Base-by-base conservation (phyloP, 306 rosid genomes). In the Citrullus amarus region DNA sequence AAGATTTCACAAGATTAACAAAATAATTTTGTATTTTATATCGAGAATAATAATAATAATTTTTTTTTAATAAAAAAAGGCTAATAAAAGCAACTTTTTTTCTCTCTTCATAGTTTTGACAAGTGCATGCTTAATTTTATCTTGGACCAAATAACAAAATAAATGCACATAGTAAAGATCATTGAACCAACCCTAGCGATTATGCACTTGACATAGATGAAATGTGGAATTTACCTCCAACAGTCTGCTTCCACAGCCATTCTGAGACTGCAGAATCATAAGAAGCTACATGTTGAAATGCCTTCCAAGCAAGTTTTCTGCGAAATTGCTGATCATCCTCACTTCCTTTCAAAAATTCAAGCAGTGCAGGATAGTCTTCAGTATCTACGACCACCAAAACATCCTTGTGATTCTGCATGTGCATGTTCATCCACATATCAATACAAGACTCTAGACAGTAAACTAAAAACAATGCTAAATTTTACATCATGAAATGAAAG, bases 231-330 rank as follows among this genome's bases (percentile, higher is more conserved):
- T 38, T 86, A 91, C 96, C 96, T 84, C 88, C 92, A 14, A 36
- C 84, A 66, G 88, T 88, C 80, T 95, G 97, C 89, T 91, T 91
- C 98, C 98, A 95, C 55, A 95, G 76, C 98, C 98, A 92, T 90
- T 95, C 97, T 38, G 97, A 87, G 61, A 95, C 93, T 5, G 97
- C 96, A 81, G 97, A 89, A 75, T 95, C 97, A 82, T 95, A 92
- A 41, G 97, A 90, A 80, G 97, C 93, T 79, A 86, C 93, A 59
- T 92, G 97, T 75, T 92, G 96, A 81, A 92, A 92, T 67, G 98
- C 97, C 87, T 95, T 95, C 97, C 96, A 89, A 58, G 98, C 97
- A 84, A 95, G 98, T 83, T 85, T 86, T 82, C 88, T 73, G 78
- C 96, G 93, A 78, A 95, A 89, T 80, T 86, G 86, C 78, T 84